These are phyloP conservation scores for Penicillium atrosanguineum DNA, from an alignment of 495 filamentous ascomycete species.

Conservation along the genomic window DNA sequence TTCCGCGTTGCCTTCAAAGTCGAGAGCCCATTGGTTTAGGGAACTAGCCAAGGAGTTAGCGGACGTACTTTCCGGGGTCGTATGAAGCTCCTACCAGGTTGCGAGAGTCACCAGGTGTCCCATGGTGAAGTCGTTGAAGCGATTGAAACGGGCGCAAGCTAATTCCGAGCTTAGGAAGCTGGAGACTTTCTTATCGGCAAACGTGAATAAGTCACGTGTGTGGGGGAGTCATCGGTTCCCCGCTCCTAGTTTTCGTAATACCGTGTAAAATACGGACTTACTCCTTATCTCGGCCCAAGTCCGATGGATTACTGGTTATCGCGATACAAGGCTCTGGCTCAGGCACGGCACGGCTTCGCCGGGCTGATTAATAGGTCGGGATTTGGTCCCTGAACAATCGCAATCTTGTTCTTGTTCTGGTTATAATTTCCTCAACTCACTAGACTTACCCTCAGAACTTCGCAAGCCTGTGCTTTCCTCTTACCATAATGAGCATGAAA, in stretches of 20 bases:
- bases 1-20: conserved; percentile 72
- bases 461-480: neutral
- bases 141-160: neutral
- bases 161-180: neutral
- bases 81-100: conserved; percentile 30
- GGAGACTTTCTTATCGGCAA: neutral
- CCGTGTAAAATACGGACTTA: conserved; percentile 4
- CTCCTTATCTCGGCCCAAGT: conserved; percentile 8
- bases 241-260: conserved; percentile 25
- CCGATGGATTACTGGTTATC: conserved; percentile 15
- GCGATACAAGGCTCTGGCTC: conserved; percentile 1
- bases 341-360: neutral
- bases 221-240: conserved; percentile 32
- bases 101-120: conserved; percentile 41
- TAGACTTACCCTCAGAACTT: neutral
- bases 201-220: conserved; percentile 36
- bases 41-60: conserved; percentile 26
- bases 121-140: conserved; percentile 23
- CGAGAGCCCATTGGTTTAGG: conserved; percentile 62
- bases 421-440: neutral
- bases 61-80: neutral
- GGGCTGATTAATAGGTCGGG: conserved; percentile 27
- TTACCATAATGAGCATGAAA: conserved; percentile 28
- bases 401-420: neutral
- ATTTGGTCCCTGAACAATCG: neutral